Conservation (phyloP, 1,284 basidiomycete genomes). For the Vanrija sp. region DNA sequence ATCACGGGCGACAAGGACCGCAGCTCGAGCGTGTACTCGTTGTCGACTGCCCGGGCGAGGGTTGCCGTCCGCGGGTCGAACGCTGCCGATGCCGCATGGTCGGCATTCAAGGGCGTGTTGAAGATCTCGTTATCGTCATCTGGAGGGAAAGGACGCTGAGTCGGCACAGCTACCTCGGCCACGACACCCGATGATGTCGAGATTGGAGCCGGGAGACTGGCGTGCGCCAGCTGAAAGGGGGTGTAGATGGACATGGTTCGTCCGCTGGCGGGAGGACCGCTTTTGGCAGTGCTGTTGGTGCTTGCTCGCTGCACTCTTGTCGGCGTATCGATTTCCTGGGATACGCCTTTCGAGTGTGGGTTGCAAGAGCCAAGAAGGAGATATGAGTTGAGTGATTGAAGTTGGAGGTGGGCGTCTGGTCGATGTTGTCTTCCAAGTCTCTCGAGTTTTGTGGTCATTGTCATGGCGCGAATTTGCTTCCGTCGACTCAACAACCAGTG, state of each 20-base stretch:
- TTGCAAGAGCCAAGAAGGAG: not conserved
- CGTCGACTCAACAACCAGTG: not conserved
- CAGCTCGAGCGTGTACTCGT: slow-evolving; percentile 70
- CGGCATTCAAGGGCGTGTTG: slow-evolving; percentile 59
- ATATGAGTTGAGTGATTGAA: not conserved
- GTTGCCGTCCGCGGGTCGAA: slow-evolving; percentile 62
- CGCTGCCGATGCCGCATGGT: slow-evolving; percentile 68
- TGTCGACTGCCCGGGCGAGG: slow-evolving; percentile 69
- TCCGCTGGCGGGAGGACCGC: not conserved
- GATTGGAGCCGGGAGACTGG: slow-evolving; percentile 34
- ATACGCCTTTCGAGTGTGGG: too few species aligned
- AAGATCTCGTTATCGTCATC: slow-evolving; percentile 36
- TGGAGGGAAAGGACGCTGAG: slow-evolving; percentile 53
- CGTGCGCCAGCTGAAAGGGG: slow-evolving; percentile 38
- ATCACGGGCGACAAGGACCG: slow-evolving; percentile 57
- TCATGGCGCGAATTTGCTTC: not conserved
- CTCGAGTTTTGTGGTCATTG: too few species aligned
- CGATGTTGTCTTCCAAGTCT: too few species aligned
- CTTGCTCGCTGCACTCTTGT: too few species aligned
- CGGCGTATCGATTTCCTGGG: too few species aligned
- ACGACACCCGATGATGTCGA: slow-evolving; percentile 26
- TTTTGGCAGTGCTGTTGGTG: not conserved
- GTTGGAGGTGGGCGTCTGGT: not conserved
- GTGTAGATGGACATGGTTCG: slow-evolving; percentile 23
- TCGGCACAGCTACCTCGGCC: slow-evolving; percentile 27